These are phyloP conservation scores for Fusarium pseudograminearum DNA, from an alignment of 2,329 filamentous ascomycete species.

Conservation along the genomic window DNA sequence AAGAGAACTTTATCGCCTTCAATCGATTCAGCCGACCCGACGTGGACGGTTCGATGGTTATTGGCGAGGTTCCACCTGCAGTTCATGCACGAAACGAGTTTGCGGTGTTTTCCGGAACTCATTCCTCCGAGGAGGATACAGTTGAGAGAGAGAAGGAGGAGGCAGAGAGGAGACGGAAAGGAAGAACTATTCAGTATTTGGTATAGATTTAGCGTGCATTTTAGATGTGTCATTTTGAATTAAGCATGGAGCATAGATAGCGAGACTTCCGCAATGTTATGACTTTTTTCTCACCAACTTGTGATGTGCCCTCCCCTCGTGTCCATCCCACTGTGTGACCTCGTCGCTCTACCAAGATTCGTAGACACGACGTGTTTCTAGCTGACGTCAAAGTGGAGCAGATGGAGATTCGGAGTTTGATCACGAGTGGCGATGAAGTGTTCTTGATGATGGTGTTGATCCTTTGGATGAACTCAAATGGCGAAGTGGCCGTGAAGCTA, in stretches of 20 bases:
- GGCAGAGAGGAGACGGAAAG: constrained; percentile 15
- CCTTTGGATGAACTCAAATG: background rate
- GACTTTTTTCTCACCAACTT: background rate
- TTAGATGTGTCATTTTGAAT: background rate
- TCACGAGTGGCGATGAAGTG: background rate
- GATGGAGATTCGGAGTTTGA: fast-evolving
- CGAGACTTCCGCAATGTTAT: background rate
- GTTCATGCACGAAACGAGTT: constrained; percentile 18
- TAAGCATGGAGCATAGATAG: background rate
- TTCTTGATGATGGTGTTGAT: background rate
- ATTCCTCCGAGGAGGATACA: constrained; percentile 3
- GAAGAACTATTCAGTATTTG: constrained; percentile 23
- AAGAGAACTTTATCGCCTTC: constrained; percentile 58
- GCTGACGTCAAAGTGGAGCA: background rate
- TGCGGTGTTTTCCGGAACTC: constrained; percentile 25
- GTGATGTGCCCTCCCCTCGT: background rate
- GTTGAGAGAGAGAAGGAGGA: constrained; percentile 11
- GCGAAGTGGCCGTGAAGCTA: background rate
- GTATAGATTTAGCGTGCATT: constrained; percentile 12
- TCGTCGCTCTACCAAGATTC: background rate
- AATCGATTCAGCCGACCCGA: constrained; percentile 61
- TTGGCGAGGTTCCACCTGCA: constrained; percentile 10
- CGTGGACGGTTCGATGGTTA: background rate
- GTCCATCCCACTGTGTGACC: no score
- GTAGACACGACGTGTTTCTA: background rate